Percentiles rank a stretch among this genome's conserved stretches.
Evolutionary conservation across 495 filamentous ascomycete species (phyloP).

Genomic region (Aspergillus conjunctus): DNA sequence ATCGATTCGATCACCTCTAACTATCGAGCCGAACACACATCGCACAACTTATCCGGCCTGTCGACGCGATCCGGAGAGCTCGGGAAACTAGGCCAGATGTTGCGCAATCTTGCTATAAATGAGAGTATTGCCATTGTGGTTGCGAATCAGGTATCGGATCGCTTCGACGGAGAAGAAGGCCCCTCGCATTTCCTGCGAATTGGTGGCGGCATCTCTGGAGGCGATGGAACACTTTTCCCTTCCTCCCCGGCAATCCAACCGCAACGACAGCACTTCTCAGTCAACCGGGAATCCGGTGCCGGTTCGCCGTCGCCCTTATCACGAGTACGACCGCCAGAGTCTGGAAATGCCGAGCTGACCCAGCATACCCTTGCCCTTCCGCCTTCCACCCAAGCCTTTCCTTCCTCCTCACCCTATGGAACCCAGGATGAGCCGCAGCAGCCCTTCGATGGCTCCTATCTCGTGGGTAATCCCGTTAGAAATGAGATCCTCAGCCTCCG

Average conservation of each 20-base stretch:
- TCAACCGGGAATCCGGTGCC: conserved; percentile 23
- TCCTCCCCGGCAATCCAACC: conserved; percentile 21
- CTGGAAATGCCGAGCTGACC: conserved; percentile 19
- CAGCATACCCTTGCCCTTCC: conserved; percentile 26
- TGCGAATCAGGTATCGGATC: conserved; percentile 94
- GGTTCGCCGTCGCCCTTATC: conserved; percentile 28
- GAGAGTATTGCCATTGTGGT: conserved; percentile 83
- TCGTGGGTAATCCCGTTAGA: conserved; percentile 41
- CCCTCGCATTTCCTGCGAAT: conserved; percentile 11
- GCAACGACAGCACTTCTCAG: conserved; percentile 14
- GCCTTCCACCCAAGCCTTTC: conserved; percentile 33
- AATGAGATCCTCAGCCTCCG: conserved; percentile 66
- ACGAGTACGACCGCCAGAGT: conserved; percentile 21
- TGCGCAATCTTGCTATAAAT: conserved; percentile 71
- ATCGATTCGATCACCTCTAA: conserved; percentile 93
- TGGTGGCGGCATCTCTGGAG: neutral
- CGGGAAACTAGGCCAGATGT: conserved; percentile 69
- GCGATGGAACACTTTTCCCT: conserved; percentile 15
- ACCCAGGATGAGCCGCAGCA: conserved; percentile 38
- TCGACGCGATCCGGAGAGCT: conserved; percentile 65
- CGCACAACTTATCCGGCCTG: conserved; percentile 38
- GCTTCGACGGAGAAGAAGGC: conserved; percentile 55
- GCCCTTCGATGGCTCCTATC: conserved; percentile 42
- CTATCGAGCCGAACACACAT: conserved; percentile 79
- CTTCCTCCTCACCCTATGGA: conserved; percentile 36